These are phyloP conservation scores for Flagelloscypha sp. DNA, from an alignment of 768 basidiomycete species.

Conservation along the genomic window DNA sequence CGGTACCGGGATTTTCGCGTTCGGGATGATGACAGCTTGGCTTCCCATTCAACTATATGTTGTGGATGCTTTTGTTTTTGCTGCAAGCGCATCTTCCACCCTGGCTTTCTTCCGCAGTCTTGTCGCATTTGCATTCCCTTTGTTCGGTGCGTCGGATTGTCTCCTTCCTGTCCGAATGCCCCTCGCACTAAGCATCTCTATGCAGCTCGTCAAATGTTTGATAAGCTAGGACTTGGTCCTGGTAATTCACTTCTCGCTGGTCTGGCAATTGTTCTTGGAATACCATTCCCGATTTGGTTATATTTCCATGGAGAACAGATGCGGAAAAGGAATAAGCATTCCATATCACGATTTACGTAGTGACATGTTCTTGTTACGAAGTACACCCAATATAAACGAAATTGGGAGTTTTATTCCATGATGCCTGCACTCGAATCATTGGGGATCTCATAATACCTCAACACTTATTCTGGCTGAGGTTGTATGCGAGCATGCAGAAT, in stretches of 20 bases:
- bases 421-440: too few relatives aligned
- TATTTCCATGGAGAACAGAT: too few relatives aligned
- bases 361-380: too few relatives aligned
- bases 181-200: too few relatives aligned
- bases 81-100: neutral
- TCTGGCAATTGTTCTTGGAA: neutral
- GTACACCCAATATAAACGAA: too few relatives aligned
- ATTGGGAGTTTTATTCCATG: too few relatives aligned
- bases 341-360: too few relatives aligned
- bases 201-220: conserved; percentile 37
- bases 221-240: conserved; percentile 32
- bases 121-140: conserved; percentile 29
- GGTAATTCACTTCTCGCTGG: conserved; percentile 29
- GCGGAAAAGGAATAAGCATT: conserved; percentile 35
- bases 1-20: conserved; percentile 9
- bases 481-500: too few relatives aligned
- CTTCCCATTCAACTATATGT: conserved; percentile 6
- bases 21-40: conserved; percentile 3
- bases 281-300: neutral
- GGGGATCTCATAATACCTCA: too few relatives aligned
- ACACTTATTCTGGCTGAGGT: too few relatives aligned
- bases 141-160: conserved; percentile 27
- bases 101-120: conserved; percentile 28
- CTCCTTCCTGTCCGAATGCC: conserved; percentile 40
- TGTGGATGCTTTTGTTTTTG: neutral